A percentile compares a stretch with the other conserved stretches of the same genome.
phyloP scores from a whole-genome alignment of 2,329 filamentous ascomycete genomes.

The Blumeria graminis region DNA sequence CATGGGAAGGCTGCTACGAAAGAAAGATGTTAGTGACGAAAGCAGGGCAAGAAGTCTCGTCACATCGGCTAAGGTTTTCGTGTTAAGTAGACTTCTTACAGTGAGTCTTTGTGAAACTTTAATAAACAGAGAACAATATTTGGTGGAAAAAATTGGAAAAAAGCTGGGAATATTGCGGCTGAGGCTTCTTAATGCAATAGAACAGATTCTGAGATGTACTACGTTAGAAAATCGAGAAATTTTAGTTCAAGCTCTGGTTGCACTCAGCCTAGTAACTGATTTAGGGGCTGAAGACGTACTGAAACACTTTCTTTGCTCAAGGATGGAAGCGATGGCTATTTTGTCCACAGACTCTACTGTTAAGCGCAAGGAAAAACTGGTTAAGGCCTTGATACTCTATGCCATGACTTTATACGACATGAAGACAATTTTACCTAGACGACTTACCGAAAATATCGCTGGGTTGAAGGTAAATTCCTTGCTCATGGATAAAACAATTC shows the following conservation, averaged over 20 bases:
- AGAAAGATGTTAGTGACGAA: constrained; percentile 12
- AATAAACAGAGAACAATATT: constrained; percentile 13
- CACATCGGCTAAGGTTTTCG: constrained; percentile 43
- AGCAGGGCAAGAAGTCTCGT: constrained; percentile 20
- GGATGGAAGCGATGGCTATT: constrained; percentile 39
- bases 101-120: constrained; percentile 41
- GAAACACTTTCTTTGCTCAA: constrained; percentile 50
- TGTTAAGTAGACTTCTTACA: constrained; percentile 50
- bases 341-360: constrained; percentile 22
- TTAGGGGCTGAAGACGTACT: constrained; percentile 60
- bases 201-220: constrained; percentile 36
- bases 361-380: constrained; percentile 21
- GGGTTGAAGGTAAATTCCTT: constrained; percentile 46
- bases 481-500: constrained; percentile 44
- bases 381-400: constrained; percentile 46
- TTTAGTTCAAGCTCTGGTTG: constrained; percentile 51
- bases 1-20: constrained; percentile 24
- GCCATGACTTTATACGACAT: constrained; percentile 55
- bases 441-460: constrained; percentile 43
- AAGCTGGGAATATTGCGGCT: constrained; percentile 36
- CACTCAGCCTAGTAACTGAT: constrained; percentile 60
- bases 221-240: constrained; percentile 17
- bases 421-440: constrained; percentile 48
- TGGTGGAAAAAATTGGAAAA: constrained; percentile 35
- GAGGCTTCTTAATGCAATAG: constrained; percentile 40